phyloP scores from a whole-genome alignment of 106 monocot species.

The Posidonia australis region DNA sequence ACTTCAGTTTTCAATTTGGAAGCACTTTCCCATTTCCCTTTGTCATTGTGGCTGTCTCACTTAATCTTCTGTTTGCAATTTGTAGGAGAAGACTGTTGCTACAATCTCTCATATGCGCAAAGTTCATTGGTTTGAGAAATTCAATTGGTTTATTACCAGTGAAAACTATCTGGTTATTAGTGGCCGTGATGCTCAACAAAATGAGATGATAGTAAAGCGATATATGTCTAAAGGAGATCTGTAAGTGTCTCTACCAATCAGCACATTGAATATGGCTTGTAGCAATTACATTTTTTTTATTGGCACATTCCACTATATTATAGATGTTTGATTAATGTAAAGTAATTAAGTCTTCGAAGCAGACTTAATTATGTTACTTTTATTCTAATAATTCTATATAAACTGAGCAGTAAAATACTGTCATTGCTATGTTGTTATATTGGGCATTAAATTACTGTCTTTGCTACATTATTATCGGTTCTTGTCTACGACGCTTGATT shows the following conservation, averaged over 20 bases:
- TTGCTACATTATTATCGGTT: too few species aligned
- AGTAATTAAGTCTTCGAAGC: too few species aligned
- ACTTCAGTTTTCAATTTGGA: neutral
- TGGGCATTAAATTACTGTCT: too few species aligned
- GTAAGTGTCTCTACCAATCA: slow-evolving; percentile 33
- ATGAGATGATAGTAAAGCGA: slow-evolving; percentile 98
- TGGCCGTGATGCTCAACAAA: slow-evolving; percentile 99
- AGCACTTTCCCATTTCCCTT: neutral
- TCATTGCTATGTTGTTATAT: too few species aligned
- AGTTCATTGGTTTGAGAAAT: slow-evolving; percentile 99
- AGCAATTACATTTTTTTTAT: too few species aligned
- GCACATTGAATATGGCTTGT: neutral
- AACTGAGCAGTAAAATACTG: too few species aligned
- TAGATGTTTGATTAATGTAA: too few species aligned
- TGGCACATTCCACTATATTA: too few species aligned
- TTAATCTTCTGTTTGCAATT: neutral
- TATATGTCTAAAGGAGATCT: slow-evolving; percentile 99
- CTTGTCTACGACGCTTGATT: too few species aligned
- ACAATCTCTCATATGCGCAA: slow-evolving; percentile 93
- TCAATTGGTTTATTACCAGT: slow-evolving; percentile 99
- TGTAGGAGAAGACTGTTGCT: slow-evolving; percentile 97
- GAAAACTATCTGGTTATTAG: slow-evolving; percentile 97
- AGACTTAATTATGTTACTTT: too few species aligned
- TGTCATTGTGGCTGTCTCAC: neutral
- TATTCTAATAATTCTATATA: too few species aligned